These are phyloP conservation scores for Yarrowia phangngaensis DNA, from an alignment of 805 yeast genomes.

Conservation along the genomic window DNA sequence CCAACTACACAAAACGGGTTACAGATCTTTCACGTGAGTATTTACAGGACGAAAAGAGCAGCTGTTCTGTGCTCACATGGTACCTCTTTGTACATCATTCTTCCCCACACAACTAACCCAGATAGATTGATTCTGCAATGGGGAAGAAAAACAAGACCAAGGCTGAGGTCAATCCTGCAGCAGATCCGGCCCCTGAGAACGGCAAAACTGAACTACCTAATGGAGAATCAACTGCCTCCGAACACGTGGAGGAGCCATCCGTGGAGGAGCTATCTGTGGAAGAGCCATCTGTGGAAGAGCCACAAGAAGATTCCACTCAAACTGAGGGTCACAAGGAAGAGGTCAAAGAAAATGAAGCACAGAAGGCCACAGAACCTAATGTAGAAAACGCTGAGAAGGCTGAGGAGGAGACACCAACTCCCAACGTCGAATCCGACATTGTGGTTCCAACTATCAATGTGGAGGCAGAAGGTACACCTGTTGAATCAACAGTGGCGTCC, in stretches of 20 bases:
- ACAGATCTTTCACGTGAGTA: not conserved
- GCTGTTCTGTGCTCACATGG: no score
- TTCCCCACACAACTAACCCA: not conserved
- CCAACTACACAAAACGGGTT: not conserved
- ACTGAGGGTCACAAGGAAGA: conserved; percentile 8
- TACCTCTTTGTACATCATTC: no score
- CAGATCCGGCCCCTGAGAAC: not conserved
- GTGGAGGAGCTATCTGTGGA: no score
- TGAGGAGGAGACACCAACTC: not conserved
- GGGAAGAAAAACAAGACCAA: conserved; percentile 24
- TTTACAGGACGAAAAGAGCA: no score
- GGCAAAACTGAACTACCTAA: not conserved
- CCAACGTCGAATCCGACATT: no score
- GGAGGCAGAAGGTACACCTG: not conserved
- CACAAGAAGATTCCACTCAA: not conserved
- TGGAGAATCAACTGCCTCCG: not conserved
- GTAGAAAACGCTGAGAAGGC: not conserved
- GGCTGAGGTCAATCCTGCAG: conserved; percentile 12
- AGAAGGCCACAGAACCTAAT: not conserved
- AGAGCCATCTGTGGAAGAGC: no score
- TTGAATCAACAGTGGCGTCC: not conserved
- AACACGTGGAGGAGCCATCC: not conserved
- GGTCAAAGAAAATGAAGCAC: conserved; percentile 18
- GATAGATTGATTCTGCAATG: not conserved
- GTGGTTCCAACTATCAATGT: not conserved